phyloP scores from a whole-genome alignment of 805 yeast species.

The Candida hungchunana region DNA sequence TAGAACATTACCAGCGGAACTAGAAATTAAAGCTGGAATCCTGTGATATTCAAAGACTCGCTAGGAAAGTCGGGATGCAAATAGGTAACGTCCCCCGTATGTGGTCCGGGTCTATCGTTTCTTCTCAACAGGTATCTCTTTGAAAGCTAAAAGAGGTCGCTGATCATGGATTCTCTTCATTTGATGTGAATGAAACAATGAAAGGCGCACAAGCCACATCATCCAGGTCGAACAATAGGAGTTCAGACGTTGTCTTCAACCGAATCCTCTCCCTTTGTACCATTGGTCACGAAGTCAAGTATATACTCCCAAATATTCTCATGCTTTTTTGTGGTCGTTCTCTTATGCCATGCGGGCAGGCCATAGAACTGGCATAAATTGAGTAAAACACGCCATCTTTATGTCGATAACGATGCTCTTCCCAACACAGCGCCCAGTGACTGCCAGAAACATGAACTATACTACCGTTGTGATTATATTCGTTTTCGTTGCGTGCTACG shows the following conservation, averaged over 20 bases:
- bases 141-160: no score
- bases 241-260: constrained; percentile 30
- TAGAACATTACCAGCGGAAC: no score
- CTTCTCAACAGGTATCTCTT: no score
- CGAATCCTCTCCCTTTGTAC: constrained; percentile 31
- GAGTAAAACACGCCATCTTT: constrained; percentile 22
- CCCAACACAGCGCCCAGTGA: constrained; percentile 24
- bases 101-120: no score
- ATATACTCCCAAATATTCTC: constrained; percentile 28
- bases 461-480: constrained; percentile 24
- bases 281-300: constrained; percentile 30
- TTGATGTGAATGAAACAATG: no score
- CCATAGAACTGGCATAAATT: constrained; percentile 23
- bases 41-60: no score
- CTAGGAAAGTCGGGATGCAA: no score
- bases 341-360: constrained; percentile 18
- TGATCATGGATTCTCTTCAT: no score
- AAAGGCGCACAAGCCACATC: no score
- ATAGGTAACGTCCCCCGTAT: no score
- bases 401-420: constrained; percentile 24
- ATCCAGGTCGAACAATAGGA: no score
- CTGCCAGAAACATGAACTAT: constrained; percentile 26
- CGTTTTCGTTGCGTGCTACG: constrained; percentile 21
- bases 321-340: constrained; percentile 24
- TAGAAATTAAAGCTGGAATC: no score